Evolutionary conservation across 2,329 filamentous ascomycete genomes (phyloP).

Genomic region (Didymosphaeria variabile): DNA sequence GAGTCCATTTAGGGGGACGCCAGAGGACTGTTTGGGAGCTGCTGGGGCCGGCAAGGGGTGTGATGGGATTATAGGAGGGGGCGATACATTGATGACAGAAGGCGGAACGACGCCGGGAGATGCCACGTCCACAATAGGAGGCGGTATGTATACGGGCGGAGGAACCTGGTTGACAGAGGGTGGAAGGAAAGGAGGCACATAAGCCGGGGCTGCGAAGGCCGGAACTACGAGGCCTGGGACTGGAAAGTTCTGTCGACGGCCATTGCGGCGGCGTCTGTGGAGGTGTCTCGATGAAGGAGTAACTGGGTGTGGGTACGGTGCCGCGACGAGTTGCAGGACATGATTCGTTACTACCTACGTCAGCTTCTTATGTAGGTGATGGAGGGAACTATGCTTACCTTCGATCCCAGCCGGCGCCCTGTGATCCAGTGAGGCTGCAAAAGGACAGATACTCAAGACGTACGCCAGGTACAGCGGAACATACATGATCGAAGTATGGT

Average conservation of each 20-base stretch:
- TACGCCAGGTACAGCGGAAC: slow-evolving; percentile 7
- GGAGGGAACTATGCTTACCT: slow-evolving; percentile 4
- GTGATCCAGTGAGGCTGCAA: slow-evolving; percentile 4
- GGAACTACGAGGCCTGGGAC: neutral
- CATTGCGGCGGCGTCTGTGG: slow-evolving; percentile 15
- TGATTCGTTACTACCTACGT: slow-evolving; percentile 20
- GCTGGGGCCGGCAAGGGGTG: neutral
- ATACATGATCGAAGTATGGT: slow-evolving; percentile 17
- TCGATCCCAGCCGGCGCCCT: slow-evolving; percentile 18
- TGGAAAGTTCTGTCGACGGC: neutral
- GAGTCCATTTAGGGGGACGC: neutral
- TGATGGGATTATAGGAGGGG: neutral
- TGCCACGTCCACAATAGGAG: neutral
- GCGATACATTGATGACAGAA: no score
- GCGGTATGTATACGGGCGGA: no score
- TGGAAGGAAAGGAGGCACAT: no score
- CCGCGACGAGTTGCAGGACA: slow-evolving; percentile 22
- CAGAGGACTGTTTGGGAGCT: neutral
- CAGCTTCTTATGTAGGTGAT: neutral
- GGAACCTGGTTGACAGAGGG: no score
- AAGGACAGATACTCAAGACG: neutral
- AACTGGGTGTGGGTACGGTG: slow-evolving; percentile 12
- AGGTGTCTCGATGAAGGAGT: slow-evolving; percentile 25
- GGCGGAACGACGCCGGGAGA: neutral
- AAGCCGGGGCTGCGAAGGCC: neutral